A percentile compares a stretch with the other conserved stretches of the same genome.
Conservation (phyloP, 2,329 filamentous ascomycete species). For the Fusarium napiforme region DNA sequence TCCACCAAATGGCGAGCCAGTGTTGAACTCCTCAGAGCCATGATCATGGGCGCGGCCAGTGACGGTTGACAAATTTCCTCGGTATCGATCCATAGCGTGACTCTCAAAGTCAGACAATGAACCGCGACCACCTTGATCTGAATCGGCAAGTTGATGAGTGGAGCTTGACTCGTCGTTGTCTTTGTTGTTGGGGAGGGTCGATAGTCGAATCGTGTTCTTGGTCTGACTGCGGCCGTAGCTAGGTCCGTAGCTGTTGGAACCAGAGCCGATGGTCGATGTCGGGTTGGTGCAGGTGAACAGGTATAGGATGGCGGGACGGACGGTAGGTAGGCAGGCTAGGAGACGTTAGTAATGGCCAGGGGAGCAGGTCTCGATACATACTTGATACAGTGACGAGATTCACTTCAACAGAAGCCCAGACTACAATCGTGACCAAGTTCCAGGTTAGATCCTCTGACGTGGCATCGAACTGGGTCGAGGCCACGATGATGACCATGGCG, state of each 20-base stretch:
- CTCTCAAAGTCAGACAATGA: constrained; percentile 36
- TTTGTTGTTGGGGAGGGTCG: constrained; percentile 20
- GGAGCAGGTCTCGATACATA: not conserved
- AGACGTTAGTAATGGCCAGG: not conserved
- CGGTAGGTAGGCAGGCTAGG: constrained; percentile 39
- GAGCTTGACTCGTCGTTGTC: constrained; percentile 38
- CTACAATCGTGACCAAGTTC: constrained; percentile 36
- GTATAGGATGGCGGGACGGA: constrained; percentile 36
- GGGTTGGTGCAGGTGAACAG: constrained; percentile 33
- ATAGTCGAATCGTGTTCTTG: constrained; percentile 38
- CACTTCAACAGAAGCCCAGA: constrained; percentile 42
- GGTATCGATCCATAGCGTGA: constrained; percentile 33
- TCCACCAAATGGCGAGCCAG: constrained; percentile 2
- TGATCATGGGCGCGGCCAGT: constrained; percentile 15
- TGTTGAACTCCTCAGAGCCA: not conserved
- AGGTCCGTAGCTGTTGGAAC: constrained; percentile 27
- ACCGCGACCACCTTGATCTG: not conserved
- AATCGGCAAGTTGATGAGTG: constrained; percentile 37
- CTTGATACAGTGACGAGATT: constrained; percentile 42
- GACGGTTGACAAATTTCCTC: constrained; percentile 29
- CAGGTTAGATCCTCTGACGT: constrained; percentile 34
- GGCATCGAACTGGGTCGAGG: constrained; percentile 25
- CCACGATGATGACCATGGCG: constrained; percentile 36
- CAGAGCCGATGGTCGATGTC: constrained; percentile 21
- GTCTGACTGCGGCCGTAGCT: constrained; percentile 33